These are phyloP conservation scores for Vitis hybrid DNA, from an alignment of 177 flowering plant genomes.

Conservation along the genomic window DNA sequence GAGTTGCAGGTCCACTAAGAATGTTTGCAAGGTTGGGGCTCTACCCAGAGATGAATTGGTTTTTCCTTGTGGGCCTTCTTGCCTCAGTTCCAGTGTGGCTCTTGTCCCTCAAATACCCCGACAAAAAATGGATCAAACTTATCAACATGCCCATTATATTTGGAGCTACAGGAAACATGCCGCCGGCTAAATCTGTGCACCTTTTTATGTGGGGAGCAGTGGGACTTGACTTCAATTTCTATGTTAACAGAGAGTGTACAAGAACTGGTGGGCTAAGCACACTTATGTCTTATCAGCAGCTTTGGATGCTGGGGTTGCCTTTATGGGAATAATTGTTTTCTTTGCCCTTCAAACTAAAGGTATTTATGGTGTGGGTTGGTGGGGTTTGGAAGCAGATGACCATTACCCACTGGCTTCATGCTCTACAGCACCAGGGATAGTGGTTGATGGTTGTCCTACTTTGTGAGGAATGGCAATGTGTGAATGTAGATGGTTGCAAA, in stretches of 20 bases:
- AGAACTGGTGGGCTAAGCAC: conserved; percentile 73
- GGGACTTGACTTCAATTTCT: conserved; percentile 57
- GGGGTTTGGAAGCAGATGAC: conserved; percentile 52
- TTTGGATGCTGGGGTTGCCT: conserved; percentile 67
- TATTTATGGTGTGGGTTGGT: conserved; percentile 52
- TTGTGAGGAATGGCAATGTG: neutral
- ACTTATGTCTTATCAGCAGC: conserved; percentile 57
- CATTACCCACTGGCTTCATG: conserved; percentile 62
- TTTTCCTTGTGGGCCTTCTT: conserved; percentile 51
- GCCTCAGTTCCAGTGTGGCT: conserved; percentile 63
- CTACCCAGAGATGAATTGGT: conserved; percentile 52
- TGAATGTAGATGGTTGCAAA: no score
- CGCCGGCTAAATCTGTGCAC: conserved; percentile 57
- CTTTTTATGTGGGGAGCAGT: conserved; percentile 45
- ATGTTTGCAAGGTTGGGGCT: conserved; percentile 56
- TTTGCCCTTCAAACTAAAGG: conserved; percentile 39
- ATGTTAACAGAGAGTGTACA: conserved; percentile 31
- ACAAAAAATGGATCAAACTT: conserved; percentile 52
- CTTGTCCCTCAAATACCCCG: conserved; percentile 38
- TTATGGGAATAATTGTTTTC: conserved; percentile 43
- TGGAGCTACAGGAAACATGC: conserved; percentile 41
- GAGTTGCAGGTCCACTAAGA: conserved; percentile 61
- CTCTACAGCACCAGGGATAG: conserved; percentile 68
- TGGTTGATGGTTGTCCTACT: conserved; percentile 57
- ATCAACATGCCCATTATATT: conserved; percentile 66